Base-by-base conservation (phyloP, 2,329 filamentous ascomycete genomes). In the Nakataea oryzae region DNA sequence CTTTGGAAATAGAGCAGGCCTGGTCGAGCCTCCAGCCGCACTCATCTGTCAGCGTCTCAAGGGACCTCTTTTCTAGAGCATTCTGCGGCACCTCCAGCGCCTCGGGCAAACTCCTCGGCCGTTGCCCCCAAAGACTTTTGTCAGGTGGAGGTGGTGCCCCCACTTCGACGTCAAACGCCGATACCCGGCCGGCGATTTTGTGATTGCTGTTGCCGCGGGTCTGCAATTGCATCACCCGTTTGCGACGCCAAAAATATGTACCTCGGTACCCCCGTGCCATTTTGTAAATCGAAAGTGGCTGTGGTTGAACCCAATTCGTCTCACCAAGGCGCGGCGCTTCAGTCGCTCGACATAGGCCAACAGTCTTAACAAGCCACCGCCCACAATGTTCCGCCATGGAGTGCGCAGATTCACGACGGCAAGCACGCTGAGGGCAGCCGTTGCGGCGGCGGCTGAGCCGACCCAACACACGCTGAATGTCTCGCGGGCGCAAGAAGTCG, bases 401-500 rank as follows among this genome's bases (percentile, higher is more conserved):
- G 79, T 86, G 65, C 84, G 88, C 70, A 83, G 84, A 65, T 88
- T 95, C 69, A 81, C 85, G 62, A 84, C 84, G 27, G 84, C 84
- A 64, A 83, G 85, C 64, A 76, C 80, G 68, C 82, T 85, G 63
- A 75, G 77, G 66, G 76, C 76, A 64, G 77, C 76, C 64, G 74
- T 75, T 60, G 73, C 74, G 9, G 73, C 74, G 63, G 68, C 70
- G n/a, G 69, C 70, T 56, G 72, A 73, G 56, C 79, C 81, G 54
- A 78, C 79, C 73, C 70, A 83, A 57, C 85, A 90, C 70, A 86
- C 86, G 30, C 79, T 93, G 64, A 82, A 82, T 65, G 86, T 96
- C 63, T 91, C 91, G 55, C 86, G 86, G 71, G 90, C 90, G 32
- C 92, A 96, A 74, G 89, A 90, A 62, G 77, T 91, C 63, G 87